Conservation (phyloP, 768 basidiomycete genomes). For the Leucocoprinus birnbaumii region DNA sequence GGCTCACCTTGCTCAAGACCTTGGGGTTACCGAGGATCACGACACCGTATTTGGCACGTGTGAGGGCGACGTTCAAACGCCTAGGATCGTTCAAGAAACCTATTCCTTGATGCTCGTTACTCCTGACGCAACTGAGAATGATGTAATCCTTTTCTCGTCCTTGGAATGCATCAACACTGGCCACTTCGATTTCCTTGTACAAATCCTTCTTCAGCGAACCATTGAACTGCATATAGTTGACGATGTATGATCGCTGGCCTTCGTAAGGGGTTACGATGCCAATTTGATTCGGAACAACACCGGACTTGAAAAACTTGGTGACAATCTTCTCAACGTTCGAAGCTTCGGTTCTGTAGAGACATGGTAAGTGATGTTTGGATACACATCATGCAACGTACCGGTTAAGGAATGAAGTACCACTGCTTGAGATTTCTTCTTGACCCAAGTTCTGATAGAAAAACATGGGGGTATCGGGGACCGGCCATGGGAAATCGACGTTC, state of each 20-base stretch:
- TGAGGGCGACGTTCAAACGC: constrained; percentile 94
- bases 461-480: constrained; percentile 95
- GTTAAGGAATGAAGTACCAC: constrained; percentile 98
- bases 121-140: constrained; percentile 94
- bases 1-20: constrained; percentile 93
- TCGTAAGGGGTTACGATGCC: constrained; percentile 99
- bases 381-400: constrained; percentile 42
- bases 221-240: constrained; percentile 99
- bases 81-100: constrained; percentile 98
- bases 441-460: constrained; percentile 99
- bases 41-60: constrained; percentile 96
- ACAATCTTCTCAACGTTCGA: constrained; percentile 99
- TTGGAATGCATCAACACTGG: constrained; percentile 98
- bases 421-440: constrained; percentile 97
- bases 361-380: constrained; percentile 4
- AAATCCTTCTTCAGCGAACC: constrained; percentile 99
- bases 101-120: constrained; percentile 99
- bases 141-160: constrained; percentile 99
- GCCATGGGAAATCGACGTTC: constrained; percentile 99
- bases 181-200: constrained; percentile 99
- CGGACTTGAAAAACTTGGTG: constrained; percentile 99
- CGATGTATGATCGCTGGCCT: constrained; percentile 96
- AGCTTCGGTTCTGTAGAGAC: constrained; percentile 80
- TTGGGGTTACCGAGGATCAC: constrained; percentile 99
- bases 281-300: constrained; percentile 92